phyloP scores from a whole-genome alignment of 2,329 filamentous ascomycete genomes.

The Erysiphe pulchra region DNA sequence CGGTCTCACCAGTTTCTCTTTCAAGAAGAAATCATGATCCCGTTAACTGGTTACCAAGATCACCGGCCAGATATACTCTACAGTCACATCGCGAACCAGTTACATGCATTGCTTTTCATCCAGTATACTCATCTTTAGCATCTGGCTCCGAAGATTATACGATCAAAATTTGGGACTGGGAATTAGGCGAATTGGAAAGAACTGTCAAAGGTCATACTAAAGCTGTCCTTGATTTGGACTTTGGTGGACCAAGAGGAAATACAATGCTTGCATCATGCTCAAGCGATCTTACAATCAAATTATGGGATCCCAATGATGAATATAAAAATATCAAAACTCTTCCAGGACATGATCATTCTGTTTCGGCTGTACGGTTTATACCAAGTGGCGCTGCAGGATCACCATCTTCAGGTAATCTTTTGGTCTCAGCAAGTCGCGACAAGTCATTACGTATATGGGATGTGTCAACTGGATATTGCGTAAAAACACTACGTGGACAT shows the following conservation, averaged over 20 bases:
- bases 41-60: conserved; percentile 60
- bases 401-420: conserved; percentile 55
- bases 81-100: conserved; percentile 62
- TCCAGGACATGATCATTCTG: conserved; percentile 76
- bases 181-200: conserved; percentile 67
- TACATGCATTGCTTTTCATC: conserved; percentile 78
- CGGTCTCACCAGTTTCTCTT: conserved; percentile 48
- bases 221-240: conserved; percentile 70
- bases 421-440: conserved; percentile 70
- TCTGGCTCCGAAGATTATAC: conserved; percentile 80
- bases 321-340: conserved; percentile 91
- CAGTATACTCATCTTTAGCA: conserved; percentile 69
- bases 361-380: conserved; percentile 71
- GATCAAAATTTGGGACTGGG: conserved; percentile 97
- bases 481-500: conserved; percentile 73
- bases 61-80: conserved; percentile 56
- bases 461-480: conserved; percentile 72
- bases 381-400: conserved; percentile 57
- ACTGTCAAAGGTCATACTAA: conserved; percentile 86
- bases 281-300: conserved; percentile 75
- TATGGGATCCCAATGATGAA: conserved; percentile 79
- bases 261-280: conserved; percentile 45
- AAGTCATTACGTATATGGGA: conserved; percentile 77
- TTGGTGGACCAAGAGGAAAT: conserved; percentile 58
- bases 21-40: conserved; percentile 66